Evolutionary conservation across 768 basidiomycete genomes (phyloP).

Genomic region (Cantharellus anzutake): DNA sequence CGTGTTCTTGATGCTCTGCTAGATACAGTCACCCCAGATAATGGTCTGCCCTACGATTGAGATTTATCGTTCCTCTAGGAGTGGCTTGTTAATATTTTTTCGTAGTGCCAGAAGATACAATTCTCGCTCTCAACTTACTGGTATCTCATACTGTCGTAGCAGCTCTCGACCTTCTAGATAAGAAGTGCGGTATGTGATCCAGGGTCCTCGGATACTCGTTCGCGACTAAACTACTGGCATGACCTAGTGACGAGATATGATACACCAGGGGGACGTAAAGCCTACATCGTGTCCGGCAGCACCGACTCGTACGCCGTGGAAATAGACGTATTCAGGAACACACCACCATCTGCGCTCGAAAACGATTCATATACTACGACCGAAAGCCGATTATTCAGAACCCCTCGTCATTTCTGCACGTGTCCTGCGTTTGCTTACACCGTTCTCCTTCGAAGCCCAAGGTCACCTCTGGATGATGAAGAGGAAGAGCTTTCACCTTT

Average conservation of each 20-base stretch:
- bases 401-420: slow-evolving; percentile 36
- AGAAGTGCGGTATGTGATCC: slow-evolving; percentile 33
- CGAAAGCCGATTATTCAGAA: slow-evolving; percentile 19
- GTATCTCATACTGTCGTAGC: slow-evolving; percentile 25
- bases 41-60: too few species aligned
- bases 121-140: slow-evolving; percentile 3
- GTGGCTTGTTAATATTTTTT: neutral
- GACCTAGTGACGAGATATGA: slow-evolving; percentile 39
- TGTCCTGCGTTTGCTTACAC: slow-evolving; percentile 56
- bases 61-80: too few species aligned
- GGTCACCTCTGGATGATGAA: slow-evolving; percentile 7
- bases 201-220: too few species aligned
- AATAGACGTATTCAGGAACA: too few species aligned
- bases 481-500: too few species aligned
- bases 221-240: slow-evolving; percentile 5
- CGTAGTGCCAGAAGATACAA: slow-evolving; percentile 4
- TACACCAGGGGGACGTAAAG: slow-evolving; percentile 34
- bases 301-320: slow-evolving; percentile 40
- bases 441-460: slow-evolving; percentile 33
- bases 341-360: too few species aligned
- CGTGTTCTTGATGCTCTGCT: too few species aligned
- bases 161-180: slow-evolving; percentile 62
- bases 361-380: slow-evolving; percentile 15
- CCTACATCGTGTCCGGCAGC: slow-evolving; percentile 53
- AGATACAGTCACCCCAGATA: too few species aligned